Percentiles rank a stretch among this genome's conserved stretches.
phyloP scores from a whole-genome alignment of 208 protist genomes.

The Wallacemonas sp. region DNA sequence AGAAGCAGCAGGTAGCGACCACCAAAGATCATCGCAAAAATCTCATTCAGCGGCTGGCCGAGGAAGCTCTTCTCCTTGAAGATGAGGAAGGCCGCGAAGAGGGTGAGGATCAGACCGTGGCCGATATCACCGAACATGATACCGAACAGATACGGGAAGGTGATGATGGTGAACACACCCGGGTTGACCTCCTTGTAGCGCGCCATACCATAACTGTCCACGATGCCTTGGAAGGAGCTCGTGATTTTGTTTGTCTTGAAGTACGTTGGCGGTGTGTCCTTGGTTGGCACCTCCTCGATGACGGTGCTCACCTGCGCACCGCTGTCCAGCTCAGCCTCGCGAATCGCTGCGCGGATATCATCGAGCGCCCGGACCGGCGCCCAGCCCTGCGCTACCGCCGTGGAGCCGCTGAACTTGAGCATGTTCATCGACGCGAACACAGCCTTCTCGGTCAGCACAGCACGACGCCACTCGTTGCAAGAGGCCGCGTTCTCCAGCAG shows the following conservation, averaged over 20 bases:
- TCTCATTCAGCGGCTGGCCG: constrained; percentile 88
- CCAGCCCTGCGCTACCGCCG: constrained; percentile 94
- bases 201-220: constrained; percentile 98
- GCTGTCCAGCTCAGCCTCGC: constrained; percentile 70
- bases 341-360: constrained; percentile 73
- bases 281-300: constrained; percentile 87
- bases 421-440: constrained; percentile 97
- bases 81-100: constrained; percentile 83
- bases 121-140: constrained; percentile 99
- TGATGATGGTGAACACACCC: constrained; percentile 96
- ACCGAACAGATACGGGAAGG: constrained; percentile 99
- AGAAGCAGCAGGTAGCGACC: constrained; percentile 96
- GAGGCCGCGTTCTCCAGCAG: constrained; percentile 72
- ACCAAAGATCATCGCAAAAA: constrained; percentile 87
- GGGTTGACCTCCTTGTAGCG: constrained; percentile 93
- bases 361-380: constrained; percentile 76
- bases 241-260: constrained; percentile 98
- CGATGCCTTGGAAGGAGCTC: constrained; percentile 95
- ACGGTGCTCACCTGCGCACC: constrained; percentile 92
- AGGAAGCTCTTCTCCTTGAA: constrained; percentile 88
- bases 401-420: constrained; percentile 92
- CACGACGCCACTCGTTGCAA: constrained; percentile 87
- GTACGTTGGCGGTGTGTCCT: constrained; percentile 96
- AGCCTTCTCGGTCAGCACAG: constrained; percentile 94
- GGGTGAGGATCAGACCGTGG: constrained; percentile 95